These are phyloP conservation scores for Pochonia chlamydosporia DNA, from an alignment of 2,329 filamentous ascomycete species.

Conservation along the genomic window DNA sequence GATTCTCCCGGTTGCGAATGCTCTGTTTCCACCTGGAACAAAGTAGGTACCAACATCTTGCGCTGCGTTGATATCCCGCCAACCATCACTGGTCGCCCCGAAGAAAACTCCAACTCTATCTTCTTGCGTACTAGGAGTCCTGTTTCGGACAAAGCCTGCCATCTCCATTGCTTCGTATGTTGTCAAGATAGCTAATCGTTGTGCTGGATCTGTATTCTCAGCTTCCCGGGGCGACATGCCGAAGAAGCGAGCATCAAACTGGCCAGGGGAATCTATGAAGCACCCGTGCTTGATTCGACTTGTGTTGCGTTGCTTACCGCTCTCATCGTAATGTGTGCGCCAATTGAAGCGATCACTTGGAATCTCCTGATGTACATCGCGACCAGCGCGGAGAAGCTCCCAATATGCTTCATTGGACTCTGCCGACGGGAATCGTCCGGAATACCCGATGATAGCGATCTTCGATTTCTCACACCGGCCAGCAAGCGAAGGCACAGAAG, in stretches of 20 bases:
- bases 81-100: not conserved
- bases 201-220: conserved; percentile 68
- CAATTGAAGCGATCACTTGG: conserved; percentile 61
- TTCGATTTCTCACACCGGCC: conserved; percentile 3
- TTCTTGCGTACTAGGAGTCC: conserved; percentile 36
- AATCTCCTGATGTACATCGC: conserved; percentile 56
- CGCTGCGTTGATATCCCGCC: not conserved
- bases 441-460: conserved; percentile 67
- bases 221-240: conserved; percentile 72
- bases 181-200: conserved; percentile 64
- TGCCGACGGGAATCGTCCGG: conserved; percentile 33
- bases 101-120: not conserved
- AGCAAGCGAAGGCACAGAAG: too few species aligned
- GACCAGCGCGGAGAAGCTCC: conserved; percentile 59
- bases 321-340: conserved; percentile 58
- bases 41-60: not conserved
- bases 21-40: not conserved
- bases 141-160: conserved; percentile 44
- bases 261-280: conserved; percentile 60
- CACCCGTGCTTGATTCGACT: conserved; percentile 63
- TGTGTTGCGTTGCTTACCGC: conserved; percentile 61
- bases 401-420: conserved; percentile 38
- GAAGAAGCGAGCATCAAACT: conserved; percentile 73
- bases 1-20: not conserved
- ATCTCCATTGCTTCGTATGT: conserved; percentile 75